These are phyloP conservation scores for Zygosaccharomyces kombuchaensis DNA, from an alignment of 805 yeast species.

Conservation along the genomic window DNA sequence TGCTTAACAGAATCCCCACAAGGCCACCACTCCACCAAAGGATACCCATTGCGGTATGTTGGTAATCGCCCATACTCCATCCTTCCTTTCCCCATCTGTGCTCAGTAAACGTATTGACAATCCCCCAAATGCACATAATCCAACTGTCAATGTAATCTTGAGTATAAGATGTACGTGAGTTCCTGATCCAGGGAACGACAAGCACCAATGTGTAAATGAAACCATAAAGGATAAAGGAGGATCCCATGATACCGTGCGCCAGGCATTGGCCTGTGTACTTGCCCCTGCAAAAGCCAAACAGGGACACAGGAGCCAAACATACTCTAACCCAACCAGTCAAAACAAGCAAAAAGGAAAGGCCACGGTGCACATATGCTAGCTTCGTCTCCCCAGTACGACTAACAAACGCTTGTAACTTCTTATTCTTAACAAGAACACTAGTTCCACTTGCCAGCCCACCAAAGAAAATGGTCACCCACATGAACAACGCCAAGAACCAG, in stretches of 20 bases:
- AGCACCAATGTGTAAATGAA: slow-evolving; percentile 62
- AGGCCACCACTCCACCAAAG: slow-evolving; percentile 96
- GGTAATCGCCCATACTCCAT: slow-evolving; percentile 92
- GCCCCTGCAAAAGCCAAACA: slow-evolving; percentile 83
- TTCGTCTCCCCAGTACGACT: slow-evolving; percentile 37
- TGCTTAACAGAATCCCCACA: slow-evolving; percentile 71
- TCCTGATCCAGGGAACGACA: slow-evolving; percentile 69
- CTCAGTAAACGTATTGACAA: slow-evolving; percentile 91
- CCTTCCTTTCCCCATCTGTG: slow-evolving; percentile 88
- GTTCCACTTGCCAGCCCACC: slow-evolving; percentile 57
- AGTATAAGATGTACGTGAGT: slow-evolving; percentile 46
- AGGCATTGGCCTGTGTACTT: slow-evolving; percentile 88
- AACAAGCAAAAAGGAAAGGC: slow-evolving; percentile 43
- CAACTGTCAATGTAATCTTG: slow-evolving; percentile 84
- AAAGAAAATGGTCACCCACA: slow-evolving; percentile 42
- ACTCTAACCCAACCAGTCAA: slow-evolving; percentile 74
- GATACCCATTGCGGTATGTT: slow-evolving; percentile 94
- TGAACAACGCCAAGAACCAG: slow-evolving; percentile 51
- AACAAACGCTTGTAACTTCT: slow-evolving; percentile 35
- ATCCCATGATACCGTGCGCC: slow-evolving; percentile 97
- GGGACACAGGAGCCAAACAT: slow-evolving; percentile 75
- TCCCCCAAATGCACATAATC: slow-evolving; percentile 85
- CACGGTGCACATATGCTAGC: slow-evolving; percentile 39
- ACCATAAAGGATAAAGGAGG: slow-evolving; percentile 79
- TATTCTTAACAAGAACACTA: slow-evolving; percentile 37